Conservation (phyloP, 768 basidiomycete genomes). For the Pholiota microspora region DNA sequence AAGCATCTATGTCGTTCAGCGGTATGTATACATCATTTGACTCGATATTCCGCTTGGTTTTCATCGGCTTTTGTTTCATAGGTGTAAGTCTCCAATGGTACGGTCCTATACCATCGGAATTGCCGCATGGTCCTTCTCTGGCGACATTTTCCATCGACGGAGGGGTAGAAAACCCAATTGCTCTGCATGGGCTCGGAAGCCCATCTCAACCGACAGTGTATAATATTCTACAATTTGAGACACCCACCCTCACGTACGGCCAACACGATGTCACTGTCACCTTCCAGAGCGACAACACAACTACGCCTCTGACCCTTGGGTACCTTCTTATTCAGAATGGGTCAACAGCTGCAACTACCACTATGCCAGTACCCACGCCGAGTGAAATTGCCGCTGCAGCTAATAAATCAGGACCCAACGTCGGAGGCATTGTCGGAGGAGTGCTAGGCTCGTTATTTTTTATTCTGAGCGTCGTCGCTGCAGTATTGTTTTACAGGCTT, state of each 20-base stretch:
- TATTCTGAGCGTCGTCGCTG: conserved; percentile 10
- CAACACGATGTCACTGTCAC: conserved; percentile 19
- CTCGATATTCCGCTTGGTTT: too few relatives aligned
- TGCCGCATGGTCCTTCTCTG: conserved; percentile 9
- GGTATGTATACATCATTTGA: conserved; percentile 10
- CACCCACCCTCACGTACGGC: conserved; percentile 14
- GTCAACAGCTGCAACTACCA: neutral
- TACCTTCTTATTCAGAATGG: conserved; percentile 21
- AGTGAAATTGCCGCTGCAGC: neutral
- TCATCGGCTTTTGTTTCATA: too few relatives aligned
- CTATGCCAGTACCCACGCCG: conserved; percentile 1
- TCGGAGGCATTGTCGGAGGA: conserved; percentile 13
- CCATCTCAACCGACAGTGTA: neutral
- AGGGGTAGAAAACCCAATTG: conserved; percentile 9
- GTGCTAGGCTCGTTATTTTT: conserved; percentile 12
- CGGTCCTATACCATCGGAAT: conserved; percentile 18
- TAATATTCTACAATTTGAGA: conserved; percentile 19
- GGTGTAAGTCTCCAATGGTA: conserved; percentile 21
- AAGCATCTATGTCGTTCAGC: conserved; percentile 16
- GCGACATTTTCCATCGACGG: conserved; percentile 24
- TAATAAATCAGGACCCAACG: conserved; percentile 3
- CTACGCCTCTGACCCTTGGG: conserved; percentile 22
- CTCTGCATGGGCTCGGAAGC: conserved; percentile 12
- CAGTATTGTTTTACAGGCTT: conserved; percentile 10
- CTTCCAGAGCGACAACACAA: conserved; percentile 13